These are phyloP conservation scores for Asterella californica DNA, from an alignment of 225 moss, liverwort and hornwort species.

Conservation along the genomic window DNA sequence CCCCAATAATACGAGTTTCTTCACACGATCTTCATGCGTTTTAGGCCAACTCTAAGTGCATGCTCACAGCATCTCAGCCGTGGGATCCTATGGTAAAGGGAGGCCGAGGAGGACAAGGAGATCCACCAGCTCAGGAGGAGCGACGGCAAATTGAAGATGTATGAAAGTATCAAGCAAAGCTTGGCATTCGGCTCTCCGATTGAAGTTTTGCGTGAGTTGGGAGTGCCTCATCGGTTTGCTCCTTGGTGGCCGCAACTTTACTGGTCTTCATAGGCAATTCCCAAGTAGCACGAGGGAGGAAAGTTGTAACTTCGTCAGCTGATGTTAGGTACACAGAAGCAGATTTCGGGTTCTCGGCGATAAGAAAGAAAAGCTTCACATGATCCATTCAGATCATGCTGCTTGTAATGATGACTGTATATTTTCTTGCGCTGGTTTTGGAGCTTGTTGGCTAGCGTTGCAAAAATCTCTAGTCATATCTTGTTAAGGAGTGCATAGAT, in stretches of 20 bases:
- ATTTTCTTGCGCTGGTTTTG: not conserved
- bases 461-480: not conserved
- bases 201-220: not conserved
- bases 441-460: too few species aligned
- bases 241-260: not conserved
- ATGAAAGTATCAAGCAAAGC: not conserved
- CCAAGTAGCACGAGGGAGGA: not conserved
- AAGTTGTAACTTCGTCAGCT: not conserved
- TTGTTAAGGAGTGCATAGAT: not conserved
- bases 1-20: not conserved
- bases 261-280: not conserved
- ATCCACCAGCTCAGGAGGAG: not conserved
- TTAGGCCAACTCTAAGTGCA: too few species aligned
- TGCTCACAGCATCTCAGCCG: not conserved
- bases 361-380: not conserved
- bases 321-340: not conserved
- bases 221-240: not conserved
- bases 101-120: conserved; percentile 1
- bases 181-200: not conserved
- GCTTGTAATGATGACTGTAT: too few species aligned
- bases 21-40: too few species aligned
- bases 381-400: too few species aligned
- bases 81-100: not conserved
- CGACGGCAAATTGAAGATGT: not conserved
- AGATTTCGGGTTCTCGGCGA: not conserved